Base-by-base conservation (phyloP, 306 rosid species). In the Prunus kanzakura region DNA sequence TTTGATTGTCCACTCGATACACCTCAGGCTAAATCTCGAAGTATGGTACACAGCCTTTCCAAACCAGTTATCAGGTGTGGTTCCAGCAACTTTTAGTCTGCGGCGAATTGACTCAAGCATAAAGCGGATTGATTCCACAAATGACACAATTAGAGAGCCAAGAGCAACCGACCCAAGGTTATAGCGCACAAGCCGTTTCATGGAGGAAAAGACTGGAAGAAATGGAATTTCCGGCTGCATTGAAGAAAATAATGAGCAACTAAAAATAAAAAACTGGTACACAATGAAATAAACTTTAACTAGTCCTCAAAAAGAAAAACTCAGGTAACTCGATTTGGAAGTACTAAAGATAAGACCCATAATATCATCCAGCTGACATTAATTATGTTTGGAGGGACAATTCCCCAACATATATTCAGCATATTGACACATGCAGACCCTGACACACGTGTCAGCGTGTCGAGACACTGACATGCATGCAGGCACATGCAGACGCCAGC, bases 221-320 rank as follows among this genome's bases (percentile, higher is more conserved):
- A 92, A 95, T 51, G 97, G 96, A 80, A 95, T 95, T 67, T 92
- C 97, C 12, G 86, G 85, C 99, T 95, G 97, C 93, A 88, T 60
- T 35, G 63, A 25, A 71, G 49, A 84, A 69, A 64, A 64, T 12
- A 45, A 49, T 23, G 15, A 84, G 52, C 51, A 54, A 56, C 19
- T 64, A 19, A 9, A 6, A 50, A 41, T 5, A n/a, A 23, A n/a
- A 47, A 66, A 45, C 16, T 7, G 12, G 38, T 22, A 13, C 18
- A 32, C 8, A 4, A 72, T 11, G 52, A 67, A 57, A 58, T 51
- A 60, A 11, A 55, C 20, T 12, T 69, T 2, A 38, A 20, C 32
- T 30, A 16, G 25, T 52, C 30, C 22, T 52, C 9, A 14, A 55
- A 56, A 63, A 52, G 55, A 54, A 57, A 64, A 70, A 61, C 66